Conservation (phyloP, 2,329 filamentous ascomycete genomes). For the Aspergillus clavatus region DNA sequence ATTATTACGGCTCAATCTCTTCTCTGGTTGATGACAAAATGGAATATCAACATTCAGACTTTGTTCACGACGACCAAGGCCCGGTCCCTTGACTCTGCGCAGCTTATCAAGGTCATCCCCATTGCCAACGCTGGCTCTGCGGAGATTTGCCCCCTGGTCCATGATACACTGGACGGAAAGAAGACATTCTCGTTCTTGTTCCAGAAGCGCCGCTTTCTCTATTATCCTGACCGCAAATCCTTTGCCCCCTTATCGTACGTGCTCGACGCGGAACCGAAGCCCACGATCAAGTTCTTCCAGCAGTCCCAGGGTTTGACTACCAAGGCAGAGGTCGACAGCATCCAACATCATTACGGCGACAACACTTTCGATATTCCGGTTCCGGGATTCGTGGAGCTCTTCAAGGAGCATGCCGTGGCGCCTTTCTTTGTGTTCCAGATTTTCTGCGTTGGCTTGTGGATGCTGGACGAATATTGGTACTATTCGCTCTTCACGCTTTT, state of each 20-base stretch:
- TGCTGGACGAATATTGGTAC: conserved; percentile 99
- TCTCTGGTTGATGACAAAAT: conserved; percentile 93
- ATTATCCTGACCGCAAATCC: conserved; percentile 63
- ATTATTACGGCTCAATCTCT: conserved; percentile 86
- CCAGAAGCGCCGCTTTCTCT: conserved; percentile 95
- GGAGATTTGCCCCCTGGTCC: conserved; percentile 78
- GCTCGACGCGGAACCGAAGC: conserved; percentile 81
- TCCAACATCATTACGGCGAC: conserved; percentile 88
- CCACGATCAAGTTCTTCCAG: conserved; percentile 72
- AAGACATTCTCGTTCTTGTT: conserved; percentile 84
- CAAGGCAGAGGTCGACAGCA: conserved; percentile 67
- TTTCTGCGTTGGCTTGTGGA: conserved; percentile 97
- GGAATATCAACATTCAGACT: conserved; percentile 84
- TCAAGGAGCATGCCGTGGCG: conserved; percentile 96
- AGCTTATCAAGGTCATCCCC: conserved; percentile 89
- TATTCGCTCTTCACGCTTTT: conserved; percentile 98
- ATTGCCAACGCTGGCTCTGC: conserved; percentile 80
- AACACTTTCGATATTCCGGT: conserved; percentile 98
- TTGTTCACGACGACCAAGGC: conserved; percentile 74
- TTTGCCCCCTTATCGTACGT: conserved; percentile 80
- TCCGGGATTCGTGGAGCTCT: conserved; percentile 89
- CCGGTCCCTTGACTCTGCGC: conserved; percentile 65
- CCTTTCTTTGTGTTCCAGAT: conserved; percentile 99
- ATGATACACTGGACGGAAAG: conserved; percentile 70
- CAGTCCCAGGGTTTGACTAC: conserved; percentile 68